Base-by-base conservation (phyloP, 176 grass and related monocot species). In the Musa schizocarpa region DNA sequence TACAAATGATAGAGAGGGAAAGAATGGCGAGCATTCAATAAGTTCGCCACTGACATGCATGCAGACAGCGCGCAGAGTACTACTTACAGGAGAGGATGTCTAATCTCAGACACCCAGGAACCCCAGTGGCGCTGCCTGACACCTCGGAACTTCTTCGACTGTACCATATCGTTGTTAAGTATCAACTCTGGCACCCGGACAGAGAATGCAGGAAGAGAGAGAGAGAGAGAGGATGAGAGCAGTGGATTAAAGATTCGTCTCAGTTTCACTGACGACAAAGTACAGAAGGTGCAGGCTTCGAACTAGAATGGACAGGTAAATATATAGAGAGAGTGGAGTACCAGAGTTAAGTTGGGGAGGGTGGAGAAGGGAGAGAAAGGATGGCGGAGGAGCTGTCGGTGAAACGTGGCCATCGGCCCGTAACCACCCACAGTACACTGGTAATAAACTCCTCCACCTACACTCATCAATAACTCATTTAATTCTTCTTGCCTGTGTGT, bases 71-170 rank as follows among this genome's bases (percentile, higher is more conserved):
- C 4, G 34, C 34, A 43, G 34, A 43, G 34, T 62, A 25, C 6
- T 54, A 49, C 91, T 94, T 95, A 99, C 96, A 99, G 88, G 54
- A 99, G 85, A 75, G 96, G 96, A 79, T 99, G 96, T 71, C 96
- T 85, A 73, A 99, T 99, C 88, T 99, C 96, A 67, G 96, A 99
- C 81, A 99, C 96, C 96, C 96, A 99, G 19, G 96, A 99, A 77
- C 96, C 96, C 96, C 96, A 99, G 86, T 99, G 91, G 83, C 96
- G 96, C 83, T 99, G 96, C 85, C 96, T 87, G 81, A 99, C 96
- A 67, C 96, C 96, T 76, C 96, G 87, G 25, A 99, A 99, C 87
- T 99, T 99, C 91, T 94, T 99, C 50, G 91, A 89, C 69, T 89
- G 96, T 82, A 89, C 88, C 96, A 95, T 99, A 43, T 6, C 34